Evolutionary conservation across 345 rosid species (phyloP).

Genomic region (Mangifera indica): DNA sequence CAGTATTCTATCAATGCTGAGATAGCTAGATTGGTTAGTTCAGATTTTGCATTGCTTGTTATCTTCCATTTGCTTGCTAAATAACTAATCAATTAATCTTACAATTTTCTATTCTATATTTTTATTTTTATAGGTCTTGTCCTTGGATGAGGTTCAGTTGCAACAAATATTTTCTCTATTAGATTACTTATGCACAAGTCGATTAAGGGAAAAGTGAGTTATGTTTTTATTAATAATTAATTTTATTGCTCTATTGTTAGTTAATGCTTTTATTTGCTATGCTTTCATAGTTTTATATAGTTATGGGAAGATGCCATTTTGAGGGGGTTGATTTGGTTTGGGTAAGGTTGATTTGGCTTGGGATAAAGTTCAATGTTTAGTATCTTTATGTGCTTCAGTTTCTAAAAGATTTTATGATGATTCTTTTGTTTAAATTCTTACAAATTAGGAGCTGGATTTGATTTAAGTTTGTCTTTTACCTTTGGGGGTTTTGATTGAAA

Average conservation of each 20-base stretch:
- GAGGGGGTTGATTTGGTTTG: too few species aligned
- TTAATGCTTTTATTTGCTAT: not conserved
- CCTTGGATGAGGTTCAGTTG: slow-evolving; percentile 74
- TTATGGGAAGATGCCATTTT: not conserved
- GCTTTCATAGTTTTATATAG: not conserved
- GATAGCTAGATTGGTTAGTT: slow-evolving; percentile 65
- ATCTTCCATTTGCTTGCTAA: not conserved
- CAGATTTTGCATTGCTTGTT: not conserved
- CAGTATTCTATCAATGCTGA: slow-evolving; percentile 75
- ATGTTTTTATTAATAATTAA: not conserved
- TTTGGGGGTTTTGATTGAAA: not conserved
- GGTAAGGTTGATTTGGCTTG: not conserved
- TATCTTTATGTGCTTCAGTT: not conserved
- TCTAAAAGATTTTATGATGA: not conserved
- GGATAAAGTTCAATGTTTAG: not conserved
- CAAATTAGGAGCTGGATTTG: not conserved
- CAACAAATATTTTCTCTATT: slow-evolving; percentile 59
- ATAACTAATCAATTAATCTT: slow-evolving; percentile 3
- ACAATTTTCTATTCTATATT: slow-evolving; percentile 11
- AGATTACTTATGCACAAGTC: slow-evolving; percentile 69
- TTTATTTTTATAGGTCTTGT: slow-evolving; percentile 45
- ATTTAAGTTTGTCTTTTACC: not conserved
- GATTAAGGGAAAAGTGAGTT: slow-evolving; percentile 79
- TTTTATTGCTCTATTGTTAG: slow-evolving; percentile 9
- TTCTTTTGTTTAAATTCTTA: not conserved